Percentiles rank a stretch among this genome's conserved stretches.
These are phyloP conservation scores for Diplocarpon rosae DNA, from an alignment of 2,329 filamentous ascomycete genomes.

Conservation along the genomic window DNA sequence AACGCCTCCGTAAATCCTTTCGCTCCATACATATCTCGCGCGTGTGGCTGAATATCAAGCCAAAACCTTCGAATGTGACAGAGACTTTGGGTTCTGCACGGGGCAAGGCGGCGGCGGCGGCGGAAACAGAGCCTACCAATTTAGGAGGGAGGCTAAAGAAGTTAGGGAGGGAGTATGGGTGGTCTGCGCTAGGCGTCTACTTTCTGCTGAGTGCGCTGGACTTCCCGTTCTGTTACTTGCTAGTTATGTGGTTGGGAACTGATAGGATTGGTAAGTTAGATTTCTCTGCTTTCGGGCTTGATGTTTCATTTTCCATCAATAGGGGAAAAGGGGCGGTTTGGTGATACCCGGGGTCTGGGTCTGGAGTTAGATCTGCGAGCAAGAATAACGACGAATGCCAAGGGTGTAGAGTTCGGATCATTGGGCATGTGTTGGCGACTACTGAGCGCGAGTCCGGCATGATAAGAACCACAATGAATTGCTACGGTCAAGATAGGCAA, in stretches of 20 bases:
- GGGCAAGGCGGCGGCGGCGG: conserved; percentile 1
- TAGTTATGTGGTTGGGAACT: conserved; percentile 71
- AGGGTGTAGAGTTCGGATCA: too few relatives aligned
- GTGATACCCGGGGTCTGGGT: not conserved
- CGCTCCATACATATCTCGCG: conserved; percentile 18
- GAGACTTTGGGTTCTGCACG: conserved; percentile 2
- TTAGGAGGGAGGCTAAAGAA: conserved; percentile 48
- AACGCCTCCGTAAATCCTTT: conserved; percentile 17
- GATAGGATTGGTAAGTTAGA: conserved; percentile 63
- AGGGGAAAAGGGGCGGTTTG: not conserved
- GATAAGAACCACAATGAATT: too few relatives aligned
- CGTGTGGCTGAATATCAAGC: conserved; percentile 9
- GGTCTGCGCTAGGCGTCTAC: conserved; percentile 89
- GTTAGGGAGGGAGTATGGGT: conserved; percentile 86
- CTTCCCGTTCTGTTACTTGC: conserved; percentile 89
- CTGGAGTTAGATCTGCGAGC: too few relatives aligned
- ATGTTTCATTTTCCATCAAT: not conserved
- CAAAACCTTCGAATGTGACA: conserved; percentile 8
- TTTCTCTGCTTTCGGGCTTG: conserved; percentile 7
- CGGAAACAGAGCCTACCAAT: conserved; percentile 16
- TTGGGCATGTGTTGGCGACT: too few relatives aligned
- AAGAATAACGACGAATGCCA: too few relatives aligned
- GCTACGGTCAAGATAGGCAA: too few relatives aligned
- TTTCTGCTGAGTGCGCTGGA: conserved; percentile 72
- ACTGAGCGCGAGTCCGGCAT: too few relatives aligned